A percentile compares a stretch with the other conserved stretches of the same genome.
Evolutionary conservation across 441 rosid genomes (phyloP).

Genomic region (Pelargonium citronellum): DNA sequence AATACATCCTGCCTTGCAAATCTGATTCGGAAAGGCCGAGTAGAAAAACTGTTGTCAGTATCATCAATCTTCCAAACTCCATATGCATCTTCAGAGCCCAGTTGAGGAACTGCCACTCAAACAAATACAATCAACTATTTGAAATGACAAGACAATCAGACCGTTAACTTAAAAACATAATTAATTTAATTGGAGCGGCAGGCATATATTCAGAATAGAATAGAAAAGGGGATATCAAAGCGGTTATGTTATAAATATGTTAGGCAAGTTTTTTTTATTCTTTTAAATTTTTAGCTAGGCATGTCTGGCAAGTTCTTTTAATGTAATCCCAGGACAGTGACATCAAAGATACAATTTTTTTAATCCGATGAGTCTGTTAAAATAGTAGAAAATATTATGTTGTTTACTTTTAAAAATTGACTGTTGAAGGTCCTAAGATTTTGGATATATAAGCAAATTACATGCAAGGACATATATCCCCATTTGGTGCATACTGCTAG

Average conservation of each 20-base stretch:
- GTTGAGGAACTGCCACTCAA: conserved; percentile 50
- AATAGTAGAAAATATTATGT: too few relatives aligned
- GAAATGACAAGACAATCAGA: not conserved
- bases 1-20: conserved; percentile 82
- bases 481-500: too few relatives aligned
- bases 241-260: not conserved
- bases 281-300: not conserved
- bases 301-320: too few relatives aligned
- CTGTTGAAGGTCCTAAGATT: too few relatives aligned
- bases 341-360: not conserved
- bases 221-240: not conserved
- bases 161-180: not conserved
- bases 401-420: too few relatives aligned
- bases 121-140: not conserved
- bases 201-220: not conserved
- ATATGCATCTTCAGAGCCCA: conserved; percentile 41
- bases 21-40: conserved; percentile 80
- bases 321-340: not conserved
- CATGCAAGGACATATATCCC: too few relatives aligned
- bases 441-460: too few relatives aligned
- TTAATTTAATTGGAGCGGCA: not conserved
- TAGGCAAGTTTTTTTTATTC: not conserved
- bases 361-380: too few relatives aligned
- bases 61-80: conserved; percentile 89
- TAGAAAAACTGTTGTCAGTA: conserved; percentile 69